Percentiles rank a stretch among this genome's conserved stretches.
phyloP scores from a whole-genome alignment of 73 alveolate species.

The Paraurostyla sp. region DNA sequence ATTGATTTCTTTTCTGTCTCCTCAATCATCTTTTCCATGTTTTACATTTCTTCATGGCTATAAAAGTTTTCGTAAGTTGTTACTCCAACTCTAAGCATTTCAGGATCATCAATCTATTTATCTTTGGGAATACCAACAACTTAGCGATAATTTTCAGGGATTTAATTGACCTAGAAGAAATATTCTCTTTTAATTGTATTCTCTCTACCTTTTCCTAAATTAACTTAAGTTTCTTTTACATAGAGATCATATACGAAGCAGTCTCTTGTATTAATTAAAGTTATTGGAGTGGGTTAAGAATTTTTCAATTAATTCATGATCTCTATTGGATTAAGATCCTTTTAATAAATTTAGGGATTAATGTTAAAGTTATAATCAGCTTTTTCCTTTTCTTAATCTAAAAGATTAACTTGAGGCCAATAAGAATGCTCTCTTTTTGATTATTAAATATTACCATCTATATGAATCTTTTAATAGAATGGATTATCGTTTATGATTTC shows the following conservation, averaged over 20 bases:
- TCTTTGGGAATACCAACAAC: slow-evolving; percentile 56
- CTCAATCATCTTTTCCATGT: slow-evolving; percentile 72
- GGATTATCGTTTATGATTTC: too few relatives aligned
- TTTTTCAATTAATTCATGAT: slow-evolving; percentile 24
- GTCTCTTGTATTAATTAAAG: slow-evolving; percentile 86
- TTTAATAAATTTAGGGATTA: background rate
- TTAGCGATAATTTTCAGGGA: slow-evolving; percentile 78
- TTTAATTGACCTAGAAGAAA: slow-evolving; percentile 71
- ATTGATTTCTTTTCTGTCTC: slow-evolving; percentile 78
- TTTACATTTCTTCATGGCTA: slow-evolving; percentile 78
- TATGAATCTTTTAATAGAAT: too few relatives aligned
- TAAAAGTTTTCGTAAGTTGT: slow-evolving; percentile 80
- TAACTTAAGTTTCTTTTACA: slow-evolving; percentile 56
- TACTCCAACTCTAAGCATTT: slow-evolving; percentile 73
- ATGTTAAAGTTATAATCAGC: background rate
- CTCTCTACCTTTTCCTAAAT: slow-evolving; percentile 27
- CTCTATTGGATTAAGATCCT: slow-evolving; percentile 44
- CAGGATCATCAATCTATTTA: background rate
- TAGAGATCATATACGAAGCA: slow-evolving; percentile 86
- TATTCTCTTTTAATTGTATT: slow-evolving; percentile 70
- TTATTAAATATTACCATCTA: too few relatives aligned
- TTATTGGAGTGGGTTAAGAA: slow-evolving; percentile 75
- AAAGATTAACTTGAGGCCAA: background rate
- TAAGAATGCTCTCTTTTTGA: too few relatives aligned
- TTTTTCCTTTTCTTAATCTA: background rate